Evolutionary conservation across 2,329 filamentous ascomycete genomes (phyloP), one percentile per base, ranked within the genome.

Genomic region (Pseudocercospora ulei): DNA sequence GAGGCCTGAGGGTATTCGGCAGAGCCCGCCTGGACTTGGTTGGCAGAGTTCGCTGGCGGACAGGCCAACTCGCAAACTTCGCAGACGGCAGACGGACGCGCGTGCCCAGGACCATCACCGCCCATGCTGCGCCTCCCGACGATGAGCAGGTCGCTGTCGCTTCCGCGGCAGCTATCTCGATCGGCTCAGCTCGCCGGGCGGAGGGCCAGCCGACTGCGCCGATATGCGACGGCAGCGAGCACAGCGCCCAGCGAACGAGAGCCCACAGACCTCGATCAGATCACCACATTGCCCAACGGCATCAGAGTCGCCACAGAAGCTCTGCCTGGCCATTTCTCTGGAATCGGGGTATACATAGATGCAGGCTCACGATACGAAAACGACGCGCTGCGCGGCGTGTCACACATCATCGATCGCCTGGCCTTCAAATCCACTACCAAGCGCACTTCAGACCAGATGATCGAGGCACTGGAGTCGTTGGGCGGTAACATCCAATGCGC

Each of bases 401-500:
- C 86, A 60, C 90, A 98, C 63, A 92, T 98, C 52, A 82, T 95
- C 72, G 90, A 98, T 63, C 75, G 90, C 3, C 65, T 98, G 24
- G 90, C 90, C 19, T 98, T 96, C 73, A 96, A 96, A 56, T 78
- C 76, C 13, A 96, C 90, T 0, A 72, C 72, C 20, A 67, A 69
- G 22, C 77, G 78, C 44, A 75, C 75, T 0, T 76, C 78, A 39
- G 87, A 95, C 62, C 71, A 86, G 52, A 90, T 96, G 78, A 69
- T 94, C 12, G 85, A 94, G 62, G 71, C 78, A 20, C 73, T 95
- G 20, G 90, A 96, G 64, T 80, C 78, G 0, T 69, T 98, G 2
- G 90, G 90, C 22, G 90, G 90, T 19, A 95, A 95, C 61, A 88
- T 98, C 43, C 87, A 96, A 65, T 98, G 90, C 65, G 87, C 88